Base-by-base conservation (phyloP, 345 rosid species). In the Populus alba region DNA sequence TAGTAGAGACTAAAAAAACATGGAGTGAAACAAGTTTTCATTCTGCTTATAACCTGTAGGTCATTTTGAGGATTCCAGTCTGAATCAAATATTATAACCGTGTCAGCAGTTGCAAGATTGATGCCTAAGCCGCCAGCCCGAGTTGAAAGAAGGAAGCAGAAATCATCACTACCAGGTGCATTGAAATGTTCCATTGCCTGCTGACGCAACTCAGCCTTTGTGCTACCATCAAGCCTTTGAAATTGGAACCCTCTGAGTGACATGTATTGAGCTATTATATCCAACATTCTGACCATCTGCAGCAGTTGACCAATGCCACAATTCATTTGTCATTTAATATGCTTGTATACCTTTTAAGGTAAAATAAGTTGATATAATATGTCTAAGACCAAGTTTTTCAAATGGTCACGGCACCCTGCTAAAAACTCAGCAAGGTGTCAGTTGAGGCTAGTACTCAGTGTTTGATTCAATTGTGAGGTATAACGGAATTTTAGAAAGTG, bases 31-130 rank as follows among this genome's bases (percentile, higher is more conserved):
- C 39, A 68, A 67, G 25, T 39, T 37, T 6, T 20, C 62, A 63
- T 80, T 75, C 33, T 41, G 35, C 63, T 70, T 6, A 70, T 68
- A 41, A 97, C 98, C 97, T 97, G 99, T 51, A 97, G 85, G 88
- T 97, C 99, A 87, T 97, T 97, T 83, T 97, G 98, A 13, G 98
- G 98, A 84, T 97, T 97, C 99, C 98, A 97, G 84, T 97, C 99
- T 37, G 98, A 94, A 88, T 97, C 99, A 90, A 97, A 97, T 86
- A 97, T 94, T 74, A 97, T 95, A 79, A 97, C 98, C 47, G 99
- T 94, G 87, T 97, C 97, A 33, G 97, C 99, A 59, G 98, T 94
- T 71, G 98, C 98, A 76, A 97, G 98, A 85, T 97, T 94, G 79
- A 97, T 97, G 72, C 99, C 99, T 77, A 97, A 91, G 79, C 99